A percentile compares a stretch with the other conserved stretches of the same genome.
Conservation (phyloP, 805 yeast species). For the Kodamaea jinghongensis region DNA sequence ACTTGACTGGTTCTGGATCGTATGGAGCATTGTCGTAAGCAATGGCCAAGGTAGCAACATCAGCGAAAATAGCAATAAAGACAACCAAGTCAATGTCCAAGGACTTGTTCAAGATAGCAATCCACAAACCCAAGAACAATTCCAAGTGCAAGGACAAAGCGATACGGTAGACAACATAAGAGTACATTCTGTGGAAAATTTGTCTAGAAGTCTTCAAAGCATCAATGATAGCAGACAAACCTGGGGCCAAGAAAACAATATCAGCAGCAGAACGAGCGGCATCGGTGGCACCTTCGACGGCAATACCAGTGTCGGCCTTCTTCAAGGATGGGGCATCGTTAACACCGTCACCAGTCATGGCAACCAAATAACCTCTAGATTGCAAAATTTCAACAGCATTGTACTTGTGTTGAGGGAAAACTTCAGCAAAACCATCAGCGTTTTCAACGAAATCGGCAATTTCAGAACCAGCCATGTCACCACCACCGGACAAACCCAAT, state of each 20-base stretch:
- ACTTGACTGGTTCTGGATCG: slow-evolving; percentile 89
- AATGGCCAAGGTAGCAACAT: slow-evolving; percentile 94
- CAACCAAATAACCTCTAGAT: slow-evolving; percentile 94
- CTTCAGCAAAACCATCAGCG: slow-evolving; percentile 98
- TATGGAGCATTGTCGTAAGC: slow-evolving; percentile 97
- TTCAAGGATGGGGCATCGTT: slow-evolving; percentile 96
- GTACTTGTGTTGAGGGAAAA: slow-evolving; percentile 97
- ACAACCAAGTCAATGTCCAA: slow-evolving; percentile 89
- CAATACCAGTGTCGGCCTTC: slow-evolving; percentile 88
- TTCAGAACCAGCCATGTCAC: slow-evolving; percentile 96
- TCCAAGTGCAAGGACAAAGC: slow-evolving; percentile 94
- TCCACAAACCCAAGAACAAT: slow-evolving; percentile 93
- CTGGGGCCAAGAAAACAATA: slow-evolving; percentile 64
- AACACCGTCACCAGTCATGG: slow-evolving; percentile 99
- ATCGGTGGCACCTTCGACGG: slow-evolving; percentile 97
- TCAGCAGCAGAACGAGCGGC: slow-evolving; percentile 97
- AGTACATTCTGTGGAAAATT: slow-evolving; percentile 90
- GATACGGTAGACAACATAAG: slow-evolving; percentile 97
- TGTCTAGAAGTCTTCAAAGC: slow-evolving; percentile 56
- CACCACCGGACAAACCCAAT: slow-evolving; percentile 91
- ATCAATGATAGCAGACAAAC: slow-evolving; percentile 33
- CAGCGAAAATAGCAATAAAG: slow-evolving; percentile 96
- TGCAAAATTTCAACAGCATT: slow-evolving; percentile 94
- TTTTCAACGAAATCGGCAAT: slow-evolving; percentile 96
- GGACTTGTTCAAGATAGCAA: slow-evolving; percentile 85